Percentiles rank a stretch among this genome's conserved stretches.
Evolutionary conservation across 1,284 basidiomycete genomes (phyloP).

Genomic region (Polyporus tsugae): DNA sequence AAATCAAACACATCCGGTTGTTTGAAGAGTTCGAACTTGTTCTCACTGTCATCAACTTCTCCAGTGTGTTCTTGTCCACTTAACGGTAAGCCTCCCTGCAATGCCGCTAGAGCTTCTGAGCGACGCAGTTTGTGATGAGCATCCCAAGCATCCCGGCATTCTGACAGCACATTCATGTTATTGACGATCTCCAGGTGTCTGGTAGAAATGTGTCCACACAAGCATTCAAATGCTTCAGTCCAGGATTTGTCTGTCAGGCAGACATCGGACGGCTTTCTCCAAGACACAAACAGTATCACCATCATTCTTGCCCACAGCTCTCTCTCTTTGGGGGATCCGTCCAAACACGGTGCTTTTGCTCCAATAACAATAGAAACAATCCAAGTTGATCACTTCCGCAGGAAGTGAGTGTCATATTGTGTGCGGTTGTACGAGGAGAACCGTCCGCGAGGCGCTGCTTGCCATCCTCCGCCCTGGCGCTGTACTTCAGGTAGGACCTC

Average conservation of each 20-base stretch:
- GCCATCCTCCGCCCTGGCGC: no score
- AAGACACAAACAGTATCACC: not conserved
- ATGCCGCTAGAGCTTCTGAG: not conserved
- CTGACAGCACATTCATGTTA: not conserved
- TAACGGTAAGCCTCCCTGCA: not conserved
- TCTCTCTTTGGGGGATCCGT: not conserved
- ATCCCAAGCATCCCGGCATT: not conserved
- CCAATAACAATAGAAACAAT: not conserved
- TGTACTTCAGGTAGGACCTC: no score
- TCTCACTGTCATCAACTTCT: not conserved
- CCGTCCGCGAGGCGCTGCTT: not conserved
- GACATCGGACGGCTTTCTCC: not conserved
- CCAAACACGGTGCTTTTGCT: not conserved
- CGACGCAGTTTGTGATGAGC: not conserved
- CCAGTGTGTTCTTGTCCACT: not conserved
- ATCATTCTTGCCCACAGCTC: not conserved
- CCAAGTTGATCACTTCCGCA: not conserved
- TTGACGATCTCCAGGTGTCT: not conserved
- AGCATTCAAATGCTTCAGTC: not conserved
- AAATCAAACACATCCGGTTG: not conserved
- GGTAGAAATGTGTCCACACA: not conserved
- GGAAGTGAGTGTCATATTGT: not conserved
- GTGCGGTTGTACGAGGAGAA: not conserved
- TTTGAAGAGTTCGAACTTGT: not conserved
- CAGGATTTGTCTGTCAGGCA: not conserved